Percentiles rank a stretch among this genome's conserved stretches.
Evolutionary conservation across 1,139 yeast species (phyloP).

Genomic region (Magnusiomyces tetraspermus): DNA sequence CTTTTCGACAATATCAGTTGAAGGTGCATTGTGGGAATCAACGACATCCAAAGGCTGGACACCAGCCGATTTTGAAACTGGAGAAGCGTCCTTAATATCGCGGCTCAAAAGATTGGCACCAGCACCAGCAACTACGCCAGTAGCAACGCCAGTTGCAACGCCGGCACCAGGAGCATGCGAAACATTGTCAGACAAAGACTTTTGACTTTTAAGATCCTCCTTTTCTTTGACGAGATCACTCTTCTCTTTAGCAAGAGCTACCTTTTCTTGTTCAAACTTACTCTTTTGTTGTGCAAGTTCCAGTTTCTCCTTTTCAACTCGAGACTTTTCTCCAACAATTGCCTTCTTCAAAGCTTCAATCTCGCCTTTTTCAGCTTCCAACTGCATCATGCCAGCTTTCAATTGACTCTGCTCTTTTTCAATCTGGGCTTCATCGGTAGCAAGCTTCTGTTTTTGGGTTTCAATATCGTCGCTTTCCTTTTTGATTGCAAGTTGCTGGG

Average conservation of each 20-base stretch:
- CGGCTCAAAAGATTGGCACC: slow-evolving; percentile 15
- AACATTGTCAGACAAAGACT: background rate
- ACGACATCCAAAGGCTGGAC: background rate
- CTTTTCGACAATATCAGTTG: background rate
- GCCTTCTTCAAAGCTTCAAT: slow-evolving; percentile 26
- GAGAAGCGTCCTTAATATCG: background rate
- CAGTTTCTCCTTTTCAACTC: slow-evolving; percentile 2
- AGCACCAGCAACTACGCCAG: slow-evolving; percentile 21
- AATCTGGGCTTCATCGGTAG: too few species aligned
- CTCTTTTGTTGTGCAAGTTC: slow-evolving; percentile 1
- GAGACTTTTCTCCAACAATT: slow-evolving; percentile 37
- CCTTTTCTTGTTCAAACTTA: slow-evolving; percentile 8
- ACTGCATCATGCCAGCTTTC: slow-evolving; percentile 35
- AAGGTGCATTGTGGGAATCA: too few species aligned
- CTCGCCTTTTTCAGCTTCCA: slow-evolving; percentile 32
- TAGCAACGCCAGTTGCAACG: slow-evolving; percentile 26
- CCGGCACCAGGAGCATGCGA: slow-evolving; percentile 12
- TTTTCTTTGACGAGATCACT: background rate
- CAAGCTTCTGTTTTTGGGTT: slow-evolving; percentile 61
- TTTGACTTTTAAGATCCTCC: slow-evolving; percentile 13
- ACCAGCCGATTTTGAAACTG: background rate
- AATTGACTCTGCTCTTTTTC: slow-evolving; percentile 43
- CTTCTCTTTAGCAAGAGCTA: background rate
- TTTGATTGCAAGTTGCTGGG: slow-evolving; percentile 52
- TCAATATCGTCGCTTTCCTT: slow-evolving; percentile 55